Evolutionary conservation across 768 basidiomycete species (phyloP).

Genomic region (Daedaleopsis nitida): DNA sequence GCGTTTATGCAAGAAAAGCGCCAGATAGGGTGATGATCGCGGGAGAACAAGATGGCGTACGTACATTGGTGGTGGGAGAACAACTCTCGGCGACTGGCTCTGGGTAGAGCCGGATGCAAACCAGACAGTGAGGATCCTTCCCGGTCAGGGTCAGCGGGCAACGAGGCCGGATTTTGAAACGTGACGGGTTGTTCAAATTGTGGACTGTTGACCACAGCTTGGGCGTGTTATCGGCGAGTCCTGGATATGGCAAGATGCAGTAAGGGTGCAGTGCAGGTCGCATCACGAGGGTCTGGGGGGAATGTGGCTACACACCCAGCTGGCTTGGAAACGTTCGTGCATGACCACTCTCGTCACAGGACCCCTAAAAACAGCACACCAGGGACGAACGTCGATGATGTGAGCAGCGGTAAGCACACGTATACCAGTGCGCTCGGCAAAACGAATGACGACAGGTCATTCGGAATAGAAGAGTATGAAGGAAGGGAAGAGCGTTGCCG

Average conservation of each 20-base stretch:
- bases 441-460: background rate
- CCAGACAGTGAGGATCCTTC: background rate
- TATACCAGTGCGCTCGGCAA: background rate
- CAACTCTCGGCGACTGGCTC: background rate
- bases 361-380: background rate
- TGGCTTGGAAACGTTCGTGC: background rate
- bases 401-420: background rate
- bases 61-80: background rate
- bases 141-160: background rate
- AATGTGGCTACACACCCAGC: background rate
- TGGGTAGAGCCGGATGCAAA: background rate
- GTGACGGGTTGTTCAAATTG: background rate
- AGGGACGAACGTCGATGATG: background rate
- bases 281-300: background rate
- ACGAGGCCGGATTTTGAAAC: background rate
- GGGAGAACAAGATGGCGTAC: conserved; percentile 12
- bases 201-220: background rate
- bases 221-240: background rate
- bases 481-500: background rate
- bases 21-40: conserved; percentile 6
- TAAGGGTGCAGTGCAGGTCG: background rate
- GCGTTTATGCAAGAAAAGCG: background rate
- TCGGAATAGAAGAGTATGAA: background rate
- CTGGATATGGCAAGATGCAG: background rate
- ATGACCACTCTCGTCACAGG: conserved; percentile 3